A percentile compares a stretch with the other conserved stretches of the same genome.
phyloP scores from a whole-genome alignment of 805 yeast genomes.

The Candida michaelii region DNA sequence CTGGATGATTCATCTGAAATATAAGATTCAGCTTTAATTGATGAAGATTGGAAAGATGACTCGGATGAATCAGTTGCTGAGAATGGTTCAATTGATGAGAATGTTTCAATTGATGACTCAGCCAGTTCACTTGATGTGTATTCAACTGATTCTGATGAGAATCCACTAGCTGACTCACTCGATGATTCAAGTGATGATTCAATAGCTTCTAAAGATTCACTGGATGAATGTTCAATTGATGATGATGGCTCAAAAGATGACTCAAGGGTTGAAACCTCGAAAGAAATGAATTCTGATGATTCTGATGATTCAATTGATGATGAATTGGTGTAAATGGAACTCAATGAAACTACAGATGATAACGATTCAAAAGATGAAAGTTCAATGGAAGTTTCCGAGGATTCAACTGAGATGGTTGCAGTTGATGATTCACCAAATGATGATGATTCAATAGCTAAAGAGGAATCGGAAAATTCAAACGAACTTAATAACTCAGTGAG shows the following conservation, averaged over 20 bases:
- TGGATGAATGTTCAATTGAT: background rate
- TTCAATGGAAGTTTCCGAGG: background rate
- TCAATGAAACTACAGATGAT: background rate
- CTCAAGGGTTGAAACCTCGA: no score
- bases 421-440: background rate
- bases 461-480: background rate
- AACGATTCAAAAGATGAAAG: background rate
- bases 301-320: background rate
- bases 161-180: background rate
- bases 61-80: conserved; percentile 2
- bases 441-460: background rate
- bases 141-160: background rate
- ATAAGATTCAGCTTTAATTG: no score
- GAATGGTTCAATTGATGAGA: background rate
- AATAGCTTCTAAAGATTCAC: conserved; percentile 4
- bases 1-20: background rate
- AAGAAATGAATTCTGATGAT: no score
- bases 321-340: no score
- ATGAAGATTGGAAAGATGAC: no score
- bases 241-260: background rate
- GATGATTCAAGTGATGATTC: background rate
- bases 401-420: background rate
- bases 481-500: background rate
- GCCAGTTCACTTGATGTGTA: background rate
- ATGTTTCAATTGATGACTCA: background rate